Evolutionary conservation across 2,329 filamentous ascomycete genomes (phyloP), one percentile per base, ranked within the genome.

Genomic region (Exophiala bonariae): DNA sequence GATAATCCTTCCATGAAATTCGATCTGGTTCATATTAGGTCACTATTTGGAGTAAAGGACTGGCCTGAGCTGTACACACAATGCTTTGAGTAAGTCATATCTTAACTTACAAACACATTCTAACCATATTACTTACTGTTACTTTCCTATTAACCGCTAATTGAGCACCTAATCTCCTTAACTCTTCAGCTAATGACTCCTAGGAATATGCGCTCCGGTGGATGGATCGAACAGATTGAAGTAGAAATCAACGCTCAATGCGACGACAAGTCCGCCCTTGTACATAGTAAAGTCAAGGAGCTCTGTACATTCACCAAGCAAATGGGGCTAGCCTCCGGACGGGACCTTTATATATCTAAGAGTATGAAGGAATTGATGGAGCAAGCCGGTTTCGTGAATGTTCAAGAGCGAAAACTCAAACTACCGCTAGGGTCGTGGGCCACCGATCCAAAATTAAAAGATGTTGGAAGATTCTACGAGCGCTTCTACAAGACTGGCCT

Each of bases 381-480:
- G 13, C 50, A 62, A 14, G 60, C 63, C 7, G 74, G 75, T 2
- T 77, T 77, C 54, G 66, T 66, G 4, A 67, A 75, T 50, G 66
- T 77, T 1, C 63, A 67, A 10, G 69, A 73, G 56, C 58, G 58
- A 46, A 58, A 57, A 28, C 71, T 64, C 55, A 68, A 69, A 41
- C 66, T 68, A 63, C 71, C 72, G 0, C 59, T 74, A n/a, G 68
- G 69, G 3, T 62, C 65, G 7, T 75, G 71, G 72, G 62, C 62
- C 28, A 61, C 54, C 6, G 67, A 70, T 45, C 52, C 58, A 23
- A 61, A 57, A 41, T 47, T 66, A 40, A 72, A 72, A 55, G 64
- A 70, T 42, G 61, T 68, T 34, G 69, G 71, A 35, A 50, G 50
- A 41, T 61, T 58, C 45, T 59, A 57, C 49, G 52, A 61, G 42